Evolutionary conservation across 805 yeast genomes (phyloP), one percentile per base, ranked within the genome.

Genomic region (Lipomyces sp.): DNA sequence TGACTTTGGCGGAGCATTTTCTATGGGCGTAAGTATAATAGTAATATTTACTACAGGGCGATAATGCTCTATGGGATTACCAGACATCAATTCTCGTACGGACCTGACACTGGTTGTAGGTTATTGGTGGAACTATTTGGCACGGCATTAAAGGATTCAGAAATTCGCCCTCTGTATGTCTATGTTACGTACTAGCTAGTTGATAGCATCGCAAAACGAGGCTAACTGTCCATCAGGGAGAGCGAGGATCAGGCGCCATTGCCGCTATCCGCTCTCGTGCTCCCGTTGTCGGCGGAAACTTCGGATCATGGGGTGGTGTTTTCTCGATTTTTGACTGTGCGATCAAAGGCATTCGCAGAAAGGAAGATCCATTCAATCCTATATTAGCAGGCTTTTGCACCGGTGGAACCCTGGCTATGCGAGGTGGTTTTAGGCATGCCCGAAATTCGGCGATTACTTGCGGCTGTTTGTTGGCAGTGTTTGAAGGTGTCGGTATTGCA

Each of bases 271-370:
- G 92, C 77, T 91, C 97, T 61, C 86, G 99, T 79, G 98, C 98
- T 1, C 99, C 99, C 51, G 97, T 94, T 59, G 92, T 94, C 63
- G 99, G 99, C 72, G 99, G 99, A 76, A 95, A 95, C 80, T 94
- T 95, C 76, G 99, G 99, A 82, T 97, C 91, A 51, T 95, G 99
- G 99, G 99, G 99, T 84, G 99, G 99, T 68, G 82, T 95, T 74
- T 95, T 95, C 77, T 92, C 98, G 42, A 89, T 96, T 13, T 95
- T 88, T 77, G 99, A 95, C 80, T 95, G 99, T 83, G 85, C 93
- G 15, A 96, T 95, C 57, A 95, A 94, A 80, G 97, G 94, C 2
- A 86, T 95, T 54, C 90, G 99, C 83, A 90, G 92, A 80, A 91
- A 98, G 83, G 99, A 95, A 80, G 99, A 95, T 79, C 97, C 98